Conservation (phyloP, 2,329 filamentous ascomycete genomes). For the Passalora sequoiae region DNA sequence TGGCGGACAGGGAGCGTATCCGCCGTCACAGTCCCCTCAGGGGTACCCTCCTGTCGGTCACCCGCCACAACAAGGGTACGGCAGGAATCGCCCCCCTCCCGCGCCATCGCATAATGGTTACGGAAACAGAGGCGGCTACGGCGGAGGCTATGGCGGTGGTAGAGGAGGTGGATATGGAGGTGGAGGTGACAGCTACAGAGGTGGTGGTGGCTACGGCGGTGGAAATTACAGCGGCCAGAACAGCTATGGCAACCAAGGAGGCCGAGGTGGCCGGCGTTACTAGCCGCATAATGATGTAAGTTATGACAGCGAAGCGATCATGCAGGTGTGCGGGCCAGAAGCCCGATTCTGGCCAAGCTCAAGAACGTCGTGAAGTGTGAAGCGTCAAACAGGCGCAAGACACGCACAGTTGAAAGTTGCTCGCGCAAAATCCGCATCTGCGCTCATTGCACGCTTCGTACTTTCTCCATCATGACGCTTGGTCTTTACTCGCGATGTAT, state of each 20-base stretch:
- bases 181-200: slow-evolving; percentile 3
- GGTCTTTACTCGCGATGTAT: too few relatives aligned
- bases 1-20: slow-evolving; percentile 16
- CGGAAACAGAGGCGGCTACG: slow-evolving; percentile 21
- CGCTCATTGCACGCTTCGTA: too few relatives aligned
- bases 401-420: too few relatives aligned
- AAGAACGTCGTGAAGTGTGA: too few relatives aligned
- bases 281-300: too few relatives aligned
- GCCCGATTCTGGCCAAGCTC: too few relatives aligned
- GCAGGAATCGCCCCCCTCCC: slow-evolving; percentile 1
- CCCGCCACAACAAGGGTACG: slow-evolving; percentile 14
- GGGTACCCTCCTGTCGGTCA: slow-evolving; percentile 13
- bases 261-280: not conserved
- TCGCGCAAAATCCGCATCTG: too few relatives aligned
- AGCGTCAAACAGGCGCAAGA: too few relatives aligned
- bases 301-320: too few relatives aligned
- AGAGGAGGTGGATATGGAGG: slow-evolving; percentile 23
- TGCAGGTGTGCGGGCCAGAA: too few relatives aligned
- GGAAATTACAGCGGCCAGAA: slow-evolving; percentile 3
- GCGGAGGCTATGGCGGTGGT: slow-evolving; percentile 24
- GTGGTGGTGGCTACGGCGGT: not conserved
- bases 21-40: slow-evolving; percentile 4
- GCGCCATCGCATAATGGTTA: slow-evolving; percentile 23
- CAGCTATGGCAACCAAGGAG: slow-evolving; percentile 2
- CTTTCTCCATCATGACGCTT: too few relatives aligned